These are phyloP conservation scores for Pyrrhoderma lamaoense DNA, from an alignment of 1,284 basidiomycete species.

Conservation along the genomic window DNA sequence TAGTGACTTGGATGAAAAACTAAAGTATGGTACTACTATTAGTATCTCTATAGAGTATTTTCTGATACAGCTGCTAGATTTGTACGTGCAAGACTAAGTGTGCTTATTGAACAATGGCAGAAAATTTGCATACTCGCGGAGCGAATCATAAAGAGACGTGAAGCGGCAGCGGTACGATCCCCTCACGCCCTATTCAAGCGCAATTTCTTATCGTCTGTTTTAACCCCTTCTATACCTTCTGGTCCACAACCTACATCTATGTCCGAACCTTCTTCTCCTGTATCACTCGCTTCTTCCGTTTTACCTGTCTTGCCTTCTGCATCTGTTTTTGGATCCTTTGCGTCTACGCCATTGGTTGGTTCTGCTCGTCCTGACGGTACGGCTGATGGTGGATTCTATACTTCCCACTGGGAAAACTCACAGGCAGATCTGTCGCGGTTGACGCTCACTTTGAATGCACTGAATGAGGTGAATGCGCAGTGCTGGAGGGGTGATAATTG, in stretches of 20 bases:
- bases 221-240: constrained; percentile 27
- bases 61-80: constrained; percentile 34
- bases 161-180: constrained; percentile 80
- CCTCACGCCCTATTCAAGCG: constrained; percentile 51
- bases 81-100: constrained; percentile 62
- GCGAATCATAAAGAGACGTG: constrained; percentile 77
- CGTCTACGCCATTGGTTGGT: constrained; percentile 18
- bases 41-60: constrained; percentile 4
- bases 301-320: constrained; percentile 23
- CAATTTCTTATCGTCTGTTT: constrained; percentile 32
- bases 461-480: constrained; percentile 67
- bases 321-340: constrained; percentile 22
- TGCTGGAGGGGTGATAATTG: constrained; percentile 79
- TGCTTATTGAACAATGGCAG: constrained; percentile 85
- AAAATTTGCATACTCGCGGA: constrained; percentile 80
- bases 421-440: constrained; percentile 79
- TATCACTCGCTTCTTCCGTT: constrained; percentile 24
- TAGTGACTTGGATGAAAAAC: constrained; percentile 83
- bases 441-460: constrained; percentile 73
- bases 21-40: constrained; percentile 68
- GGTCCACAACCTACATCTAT: constrained; percentile 27
- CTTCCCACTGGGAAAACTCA: constrained; percentile 14
- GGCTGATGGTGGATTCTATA: constrained; percentile 18
- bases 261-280: constrained; percentile 25
- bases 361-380: constrained; percentile 18